Percentiles rank a stretch among this genome's conserved stretches.
These are phyloP conservation scores for Candida anglica DNA, from an alignment of 805 yeast genomes.

Conservation along the genomic window DNA sequence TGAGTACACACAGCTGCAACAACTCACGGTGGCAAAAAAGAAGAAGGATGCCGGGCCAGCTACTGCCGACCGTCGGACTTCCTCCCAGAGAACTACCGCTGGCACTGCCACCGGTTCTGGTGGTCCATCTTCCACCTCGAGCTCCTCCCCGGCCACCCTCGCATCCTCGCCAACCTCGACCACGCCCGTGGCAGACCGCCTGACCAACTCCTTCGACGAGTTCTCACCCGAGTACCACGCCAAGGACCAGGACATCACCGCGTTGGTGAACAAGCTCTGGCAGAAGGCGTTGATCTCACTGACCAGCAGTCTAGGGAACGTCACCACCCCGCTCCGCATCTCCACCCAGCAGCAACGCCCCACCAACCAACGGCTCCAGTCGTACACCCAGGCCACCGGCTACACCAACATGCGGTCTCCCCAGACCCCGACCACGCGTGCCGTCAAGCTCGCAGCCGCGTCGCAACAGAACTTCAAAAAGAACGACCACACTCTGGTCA, in stretches of 20 bases:
- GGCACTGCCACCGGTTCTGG: too few species aligned
- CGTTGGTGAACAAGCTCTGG: conserved; percentile 31
- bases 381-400: conserved; percentile 15
- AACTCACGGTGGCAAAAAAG: too few species aligned
- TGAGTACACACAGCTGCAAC: conserved; percentile 1
- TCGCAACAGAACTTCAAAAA: conserved; percentile 5
- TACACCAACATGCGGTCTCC: conserved; percentile 12
- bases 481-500: conserved; percentile 8
- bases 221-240: conserved; percentile 29
- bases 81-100: too few species aligned
- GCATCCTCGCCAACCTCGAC: conserved; percentile 14
- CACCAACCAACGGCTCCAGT: conserved; percentile 19
- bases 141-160: background rate
- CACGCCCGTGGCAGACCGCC: too few species aligned
- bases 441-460: conserved; percentile 28
- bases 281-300: conserved; percentile 30
- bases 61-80: too few species aligned
- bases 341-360: conserved; percentile 8
- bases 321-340: conserved; percentile 5
- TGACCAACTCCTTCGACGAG: conserved; percentile 33
- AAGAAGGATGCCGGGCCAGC: too few species aligned
- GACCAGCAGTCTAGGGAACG: conserved; percentile 9
- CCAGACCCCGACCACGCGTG: conserved; percentile 30
- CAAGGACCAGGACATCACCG: conserved; percentile 23
- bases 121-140: background rate